These are phyloP conservation scores for Beauveria rudraprayagi DNA, from an alignment of 2,329 filamentous ascomycete species.

Conservation along the genomic window DNA sequence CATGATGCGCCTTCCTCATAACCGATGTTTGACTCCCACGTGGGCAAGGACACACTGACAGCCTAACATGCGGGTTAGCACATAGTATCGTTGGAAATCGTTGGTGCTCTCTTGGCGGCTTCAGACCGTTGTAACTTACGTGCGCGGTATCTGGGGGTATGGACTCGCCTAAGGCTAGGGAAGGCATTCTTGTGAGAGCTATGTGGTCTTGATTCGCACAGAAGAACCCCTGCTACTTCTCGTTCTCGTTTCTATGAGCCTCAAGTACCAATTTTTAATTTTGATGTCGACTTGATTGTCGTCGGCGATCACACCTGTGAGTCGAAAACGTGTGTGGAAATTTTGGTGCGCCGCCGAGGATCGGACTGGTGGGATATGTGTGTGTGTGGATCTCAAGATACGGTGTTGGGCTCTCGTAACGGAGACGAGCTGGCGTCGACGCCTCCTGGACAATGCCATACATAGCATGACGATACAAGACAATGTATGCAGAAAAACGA, in stretches of 20 bases:
- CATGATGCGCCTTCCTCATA: constrained; percentile 90
- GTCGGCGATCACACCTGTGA: neutral
- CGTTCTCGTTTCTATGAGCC: neutral
- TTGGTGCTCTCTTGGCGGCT: neutral
- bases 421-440: neutral
- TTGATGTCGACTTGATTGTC: neutral
- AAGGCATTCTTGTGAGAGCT: constrained; percentile 32
- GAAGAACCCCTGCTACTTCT: neutral
- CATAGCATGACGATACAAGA: neutral
- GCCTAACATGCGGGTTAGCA: constrained; percentile 47
- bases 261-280: neutral
- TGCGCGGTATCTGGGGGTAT: constrained; percentile 73
- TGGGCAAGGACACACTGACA: constrained; percentile 90
- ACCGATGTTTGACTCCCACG: constrained; percentile 82
- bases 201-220: neutral
- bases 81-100: neutral
- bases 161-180: constrained; percentile 54
- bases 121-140: constrained; percentile 42
- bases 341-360: constrained; percentile 7
- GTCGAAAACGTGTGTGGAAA: neutral
- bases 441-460: neutral
- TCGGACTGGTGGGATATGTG: constrained; percentile 1
- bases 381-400: constrained; percentile 5
- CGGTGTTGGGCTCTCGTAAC: neutral
- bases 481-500: neutral